Percentiles rank a stretch among this genome's conserved stretches.
These are phyloP conservation scores for Penicillium sp. DNA, from an alignment of 2,329 filamentous ascomycete species.

Conservation along the genomic window DNA sequence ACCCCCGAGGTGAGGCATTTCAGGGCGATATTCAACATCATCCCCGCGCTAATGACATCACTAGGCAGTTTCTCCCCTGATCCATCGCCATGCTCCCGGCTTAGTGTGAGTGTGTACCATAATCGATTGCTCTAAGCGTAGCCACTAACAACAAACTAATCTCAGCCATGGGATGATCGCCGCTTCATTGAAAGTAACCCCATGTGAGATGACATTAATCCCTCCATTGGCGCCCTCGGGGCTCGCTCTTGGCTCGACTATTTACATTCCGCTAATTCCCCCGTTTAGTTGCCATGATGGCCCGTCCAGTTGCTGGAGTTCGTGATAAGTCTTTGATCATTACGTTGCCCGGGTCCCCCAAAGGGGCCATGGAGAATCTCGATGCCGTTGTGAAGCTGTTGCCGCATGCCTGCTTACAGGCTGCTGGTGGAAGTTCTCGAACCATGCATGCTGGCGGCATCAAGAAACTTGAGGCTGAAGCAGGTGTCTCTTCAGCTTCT, in stretches of 20 bases:
- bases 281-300: slow-evolving; percentile 85
- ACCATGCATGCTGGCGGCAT: slow-evolving; percentile 77
- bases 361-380: slow-evolving; percentile 91
- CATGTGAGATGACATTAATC: slow-evolving; percentile 64
- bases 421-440: slow-evolving; percentile 79
- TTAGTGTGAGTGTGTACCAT: slow-evolving; percentile 64
- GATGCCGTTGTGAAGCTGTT: slow-evolving; percentile 85
- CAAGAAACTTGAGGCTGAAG: slow-evolving; percentile 80
- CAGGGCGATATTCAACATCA: neutral
- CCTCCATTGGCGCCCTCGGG: neutral
- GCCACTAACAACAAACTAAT: slow-evolving; percentile 20
- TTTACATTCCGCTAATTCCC: slow-evolving; percentile 27
- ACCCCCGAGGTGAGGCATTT: slow-evolving; percentile 75
- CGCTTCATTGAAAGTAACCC: slow-evolving; percentile 79
- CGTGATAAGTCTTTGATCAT: slow-evolving; percentile 79
- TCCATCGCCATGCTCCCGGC: slow-evolving; percentile 84
- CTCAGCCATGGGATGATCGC: slow-evolving; percentile 85
- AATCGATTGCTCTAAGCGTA: neutral
- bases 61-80: slow-evolving; percentile 74
- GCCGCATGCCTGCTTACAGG: slow-evolving; percentile 91
- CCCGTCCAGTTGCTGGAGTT: slow-evolving; percentile 86
- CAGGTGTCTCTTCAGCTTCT: slow-evolving; percentile 56
- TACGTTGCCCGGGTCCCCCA: slow-evolving; percentile 91
- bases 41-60: slow-evolving; percentile 22
- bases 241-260: slow-evolving; percentile 6